Evolutionary conservation across 2,329 filamentous ascomycete species (phyloP).

Genomic region (Cryphonectria nitschkei): DNA sequence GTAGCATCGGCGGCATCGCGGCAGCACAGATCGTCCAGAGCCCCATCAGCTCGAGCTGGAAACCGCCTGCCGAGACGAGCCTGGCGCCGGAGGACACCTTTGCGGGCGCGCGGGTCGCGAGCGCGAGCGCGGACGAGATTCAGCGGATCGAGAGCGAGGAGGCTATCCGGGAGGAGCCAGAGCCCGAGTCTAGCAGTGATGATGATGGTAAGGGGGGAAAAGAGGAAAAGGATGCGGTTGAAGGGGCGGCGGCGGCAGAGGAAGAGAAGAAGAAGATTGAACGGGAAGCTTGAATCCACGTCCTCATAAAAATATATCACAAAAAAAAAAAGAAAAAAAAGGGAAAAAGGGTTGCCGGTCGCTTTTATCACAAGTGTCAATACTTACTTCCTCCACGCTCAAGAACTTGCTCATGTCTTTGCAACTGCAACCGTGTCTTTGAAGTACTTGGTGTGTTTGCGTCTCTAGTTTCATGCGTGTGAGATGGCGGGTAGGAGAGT

Average conservation of each 20-base stretch:
- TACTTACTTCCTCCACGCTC: neutral
- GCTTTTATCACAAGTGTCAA: neutral
- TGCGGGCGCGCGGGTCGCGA: constrained; percentile 39
- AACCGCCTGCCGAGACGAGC: constrained; percentile 37
- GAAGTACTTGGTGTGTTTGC: neutral
- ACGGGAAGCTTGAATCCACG: neutral
- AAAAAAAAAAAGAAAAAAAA: neutral
- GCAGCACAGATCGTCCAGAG: constrained; percentile 45
- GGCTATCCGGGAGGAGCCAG: constrained; percentile 46
- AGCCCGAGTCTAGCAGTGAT: constrained; percentile 38
- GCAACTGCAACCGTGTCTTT: neutral
- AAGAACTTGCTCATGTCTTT: neutral
- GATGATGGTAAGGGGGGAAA: constrained; percentile 24
- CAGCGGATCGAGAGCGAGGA: constrained; percentile 45
- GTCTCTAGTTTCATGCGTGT: neutral
- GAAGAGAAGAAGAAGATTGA: neutral
- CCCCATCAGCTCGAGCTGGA: constrained; percentile 44
- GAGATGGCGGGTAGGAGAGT: neutral
- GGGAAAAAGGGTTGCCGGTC: neutral
- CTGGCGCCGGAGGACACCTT: constrained; percentile 31
- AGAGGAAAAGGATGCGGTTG: neutral
- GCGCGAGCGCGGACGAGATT: constrained; percentile 44
- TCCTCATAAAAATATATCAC: neutral
- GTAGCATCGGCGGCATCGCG: constrained; percentile 30
- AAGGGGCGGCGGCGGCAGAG: neutral